Evolutionary conservation across 768 basidiomycete genomes (phyloP), one percentile per base, ranked within the genome.

Genomic region (Naematelia encephala): DNA sequence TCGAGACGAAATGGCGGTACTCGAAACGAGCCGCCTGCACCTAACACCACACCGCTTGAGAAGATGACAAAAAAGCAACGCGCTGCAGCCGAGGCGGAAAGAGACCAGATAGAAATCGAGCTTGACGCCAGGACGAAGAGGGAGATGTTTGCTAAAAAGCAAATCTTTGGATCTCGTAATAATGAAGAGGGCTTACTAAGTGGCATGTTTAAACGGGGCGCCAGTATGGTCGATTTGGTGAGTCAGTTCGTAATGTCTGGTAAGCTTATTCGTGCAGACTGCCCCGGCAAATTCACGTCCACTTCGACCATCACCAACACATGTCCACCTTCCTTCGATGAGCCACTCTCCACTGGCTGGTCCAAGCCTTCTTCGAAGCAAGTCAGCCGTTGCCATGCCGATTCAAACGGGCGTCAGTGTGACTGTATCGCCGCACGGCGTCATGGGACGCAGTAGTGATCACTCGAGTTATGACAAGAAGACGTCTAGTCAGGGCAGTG

Each of bases 121-220:
- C 58, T 72, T 19, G 76, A 75, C 21, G 74, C 74, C 12, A 70
- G 73, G 57, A 59, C 69, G 28, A 65, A 77, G 59, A 54, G 76
- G 19, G 74, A 77, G 52, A 70, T 77, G 66, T 77, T 77, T 62
- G 74, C 76, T 1, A 77, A 77, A 52, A 56, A 73, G 54, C 70
- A 73, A 19, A 74, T 77, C 30, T 74, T 74, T 50, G 57, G 52
- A 4, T 49, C 34, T 14, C 42, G 54, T 22, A 10, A 30, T 26
- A 51, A 23, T 16, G 22, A 43, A 19, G 60, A 63, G 29, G 73
- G 75, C 1, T 30, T 72, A n/a, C 51, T 77, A 27, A 67, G 64
- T 34, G 68, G 66, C 14, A 52, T 72, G 27, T 69, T 77, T 54
- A 73, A 72, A 51, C 34, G 64, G 12, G 72, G 72, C 1, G 76